Base-by-base conservation (phyloP, 2,329 filamentous ascomycete genomes). In the Immersiporthe knoxdaviesiana region DNA sequence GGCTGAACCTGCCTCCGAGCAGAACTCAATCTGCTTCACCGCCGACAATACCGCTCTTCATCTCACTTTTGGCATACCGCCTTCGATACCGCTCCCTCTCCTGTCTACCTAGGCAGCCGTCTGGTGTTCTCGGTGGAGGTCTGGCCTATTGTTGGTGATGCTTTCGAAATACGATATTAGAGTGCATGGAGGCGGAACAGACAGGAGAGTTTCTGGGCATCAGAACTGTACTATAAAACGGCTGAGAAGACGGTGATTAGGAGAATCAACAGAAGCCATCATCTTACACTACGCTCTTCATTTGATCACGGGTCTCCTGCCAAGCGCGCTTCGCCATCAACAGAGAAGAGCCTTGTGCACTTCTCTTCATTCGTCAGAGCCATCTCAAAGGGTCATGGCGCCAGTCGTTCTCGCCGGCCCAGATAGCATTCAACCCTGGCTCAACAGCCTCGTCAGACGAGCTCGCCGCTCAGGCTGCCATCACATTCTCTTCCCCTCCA, bases 401-500 rank as follows among this genome's bases (percentile, higher is more conserved):
- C 27, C 32, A 18, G 35, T 52, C 35, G 24, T 65, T 8, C 50
- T 65, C 10, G n/a, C 50, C 47, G 50, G 63, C 12, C 63, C 63
- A 39, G 63, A 65, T 14, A 65, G 21, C 50, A 65, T 65, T 35
- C 63, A 65, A n/a, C 50, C 63, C n/a, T 65, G 63, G 63, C 63
- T 65, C 24, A 32, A 41, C 30, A 56, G 63, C 35, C 63, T 65
- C 32, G n/a, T n/a, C 47, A 37, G 47, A 50, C 63, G 47, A 30
- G 37, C 63, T 18, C 35, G 37, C 16, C 47, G 39, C 50, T 12
- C 50, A 10, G 47, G 50, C 35, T 65, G 63, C 63, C 63, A 65
- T 1, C 63, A 65, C 47, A 30, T 65, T 35, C 63, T 65, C 63
- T 65, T 65, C 24, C 63, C 47, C 2, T 32, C 27, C n/a, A 24